A percentile compares a stretch with the other conserved stretches of the same genome.
Conservation (phyloP, 2,329 filamentous ascomycete species). For the Aulographum hederae region DNA sequence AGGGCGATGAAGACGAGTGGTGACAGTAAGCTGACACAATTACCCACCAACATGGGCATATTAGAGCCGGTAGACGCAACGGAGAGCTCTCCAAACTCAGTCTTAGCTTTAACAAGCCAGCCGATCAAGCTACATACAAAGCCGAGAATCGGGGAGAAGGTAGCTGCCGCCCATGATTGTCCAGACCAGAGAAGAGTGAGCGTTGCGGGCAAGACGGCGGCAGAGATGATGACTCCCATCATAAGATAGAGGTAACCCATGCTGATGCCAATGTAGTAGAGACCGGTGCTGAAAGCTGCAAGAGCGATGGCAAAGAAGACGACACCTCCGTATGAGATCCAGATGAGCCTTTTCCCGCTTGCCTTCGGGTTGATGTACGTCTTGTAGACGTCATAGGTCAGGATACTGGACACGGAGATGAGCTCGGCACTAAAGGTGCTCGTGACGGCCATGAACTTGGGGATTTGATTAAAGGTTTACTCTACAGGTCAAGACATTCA, state of each 20-base stretch:
- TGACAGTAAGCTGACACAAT: slow-evolving; percentile 3
- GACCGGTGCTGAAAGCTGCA: slow-evolving; percentile 9
- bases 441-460: slow-evolving; percentile 33
- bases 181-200: slow-evolving; percentile 15
- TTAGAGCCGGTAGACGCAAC: slow-evolving; percentile 2
- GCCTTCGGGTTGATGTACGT: slow-evolving; percentile 17
- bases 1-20: slow-evolving; percentile 10
- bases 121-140: slow-evolving; percentile 7
- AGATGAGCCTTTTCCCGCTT: slow-evolving; percentile 13
- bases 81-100: slow-evolving; percentile 7
- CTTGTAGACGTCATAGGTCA: slow-evolving; percentile 23
- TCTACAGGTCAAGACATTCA: no score
- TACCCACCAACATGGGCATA: slow-evolving; percentile 7
- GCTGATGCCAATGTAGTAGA: slow-evolving; percentile 12
- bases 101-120: slow-evolving; percentile 6
- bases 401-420: slow-evolving; percentile 21
- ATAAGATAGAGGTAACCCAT: slow-evolving; percentile 9
- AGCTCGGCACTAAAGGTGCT: slow-evolving; percentile 25
- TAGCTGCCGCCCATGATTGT: slow-evolving; percentile 9
- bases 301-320: slow-evolving; percentile 15
- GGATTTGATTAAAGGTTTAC: no score
- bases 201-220: slow-evolving; percentile 13
- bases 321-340: slow-evolving; percentile 17
- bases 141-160: slow-evolving; percentile 9
- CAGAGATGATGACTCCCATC: no score